Evolutionary conservation across 805 yeast genomes (phyloP).

Genomic region (Candida piceae): DNA sequence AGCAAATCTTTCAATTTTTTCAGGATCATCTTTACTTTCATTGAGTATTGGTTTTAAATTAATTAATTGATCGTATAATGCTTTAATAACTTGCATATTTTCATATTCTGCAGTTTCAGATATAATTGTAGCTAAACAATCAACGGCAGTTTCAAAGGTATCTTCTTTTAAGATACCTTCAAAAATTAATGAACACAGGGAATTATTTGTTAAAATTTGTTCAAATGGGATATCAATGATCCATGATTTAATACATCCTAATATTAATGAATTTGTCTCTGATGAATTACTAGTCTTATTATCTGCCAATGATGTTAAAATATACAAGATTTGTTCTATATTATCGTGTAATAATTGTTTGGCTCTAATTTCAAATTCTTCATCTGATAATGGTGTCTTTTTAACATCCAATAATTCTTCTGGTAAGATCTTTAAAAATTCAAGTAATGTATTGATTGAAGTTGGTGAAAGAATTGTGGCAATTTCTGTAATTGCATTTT

Average conservation of each 20-base stretch:
- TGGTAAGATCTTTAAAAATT: conserved; percentile 81
- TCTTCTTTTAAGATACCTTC: conserved; percentile 51
- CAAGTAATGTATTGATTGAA: conserved; percentile 50
- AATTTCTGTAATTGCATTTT: conserved; percentile 63
- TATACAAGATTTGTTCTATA: conserved; percentile 60
- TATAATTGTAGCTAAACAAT: conserved; percentile 77
- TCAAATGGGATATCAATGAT: conserved; percentile 77
- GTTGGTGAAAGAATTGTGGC: conserved; percentile 43
- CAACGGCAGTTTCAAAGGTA: conserved; percentile 79
- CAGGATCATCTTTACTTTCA: conserved; percentile 53
- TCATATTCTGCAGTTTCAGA: conserved; percentile 78
- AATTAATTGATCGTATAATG: conserved; percentile 65
- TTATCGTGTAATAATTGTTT: conserved; percentile 58
- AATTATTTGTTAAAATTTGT: conserved; percentile 54
- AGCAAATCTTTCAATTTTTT: conserved; percentile 62
- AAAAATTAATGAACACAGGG: conserved; percentile 67
- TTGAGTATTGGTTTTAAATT: conserved; percentile 49
- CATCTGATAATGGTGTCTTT: conserved; percentile 73
- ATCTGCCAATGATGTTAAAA: conserved; percentile 49
- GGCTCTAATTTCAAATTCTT: conserved; percentile 66
- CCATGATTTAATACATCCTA: conserved; percentile 87
- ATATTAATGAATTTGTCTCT: conserved; percentile 39
- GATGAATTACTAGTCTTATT: conserved; percentile 24
- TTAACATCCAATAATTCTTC: conserved; percentile 82
- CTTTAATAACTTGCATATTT: conserved; percentile 47